Evolutionary conservation across 352 stramenopile species (phyloP).

Genomic region (Thalassiosira ordinaria): DNA sequence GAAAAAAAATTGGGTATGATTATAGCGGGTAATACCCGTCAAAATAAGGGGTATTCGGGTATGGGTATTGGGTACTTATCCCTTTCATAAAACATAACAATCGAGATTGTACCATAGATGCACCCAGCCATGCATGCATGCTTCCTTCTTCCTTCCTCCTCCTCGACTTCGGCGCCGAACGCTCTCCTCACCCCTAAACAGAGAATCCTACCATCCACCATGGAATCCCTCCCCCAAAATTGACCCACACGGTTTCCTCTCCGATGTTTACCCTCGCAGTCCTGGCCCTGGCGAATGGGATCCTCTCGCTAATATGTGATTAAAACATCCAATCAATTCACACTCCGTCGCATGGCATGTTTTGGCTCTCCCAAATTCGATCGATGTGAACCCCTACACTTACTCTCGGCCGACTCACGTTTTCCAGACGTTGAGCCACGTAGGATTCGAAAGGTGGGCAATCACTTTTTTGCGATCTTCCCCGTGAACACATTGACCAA

Average conservation of each 20-base stretch:
- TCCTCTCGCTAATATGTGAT: slow-evolving; percentile 51
- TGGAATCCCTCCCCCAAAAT: slow-evolving; percentile 82
- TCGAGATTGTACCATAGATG: too few relatives aligned
- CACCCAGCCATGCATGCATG: too few relatives aligned
- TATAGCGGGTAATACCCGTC: too few relatives aligned
- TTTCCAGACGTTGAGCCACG: slow-evolving; percentile 64
- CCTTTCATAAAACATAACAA: too few relatives aligned
- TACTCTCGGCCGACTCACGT: slow-evolving; percentile 61
- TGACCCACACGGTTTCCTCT: slow-evolving; percentile 71
- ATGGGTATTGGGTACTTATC: too few relatives aligned
- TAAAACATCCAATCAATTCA: slow-evolving; percentile 45
- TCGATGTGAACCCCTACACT: slow-evolving; percentile 47
- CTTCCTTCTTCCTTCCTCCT: too few relatives aligned
- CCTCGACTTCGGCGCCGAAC: too few relatives aligned
- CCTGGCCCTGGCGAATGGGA: slow-evolving; percentile 79
- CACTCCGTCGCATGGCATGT: slow-evolving; percentile 59
- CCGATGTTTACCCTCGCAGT: slow-evolving; percentile 49
- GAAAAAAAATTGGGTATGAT: too few relatives aligned
- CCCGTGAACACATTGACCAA: slow-evolving; percentile 11
- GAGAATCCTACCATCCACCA: slow-evolving; percentile 58
- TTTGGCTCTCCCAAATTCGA: slow-evolving; percentile 67
- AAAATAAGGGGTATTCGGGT: too few relatives aligned
- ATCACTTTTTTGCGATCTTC: slow-evolving; percentile 71
- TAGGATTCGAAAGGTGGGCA: slow-evolving; percentile 55
- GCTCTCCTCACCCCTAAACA: neutral